Conservation (phyloP, 2,329 filamentous ascomycete species). For the Botryotinia calthae region DNA sequence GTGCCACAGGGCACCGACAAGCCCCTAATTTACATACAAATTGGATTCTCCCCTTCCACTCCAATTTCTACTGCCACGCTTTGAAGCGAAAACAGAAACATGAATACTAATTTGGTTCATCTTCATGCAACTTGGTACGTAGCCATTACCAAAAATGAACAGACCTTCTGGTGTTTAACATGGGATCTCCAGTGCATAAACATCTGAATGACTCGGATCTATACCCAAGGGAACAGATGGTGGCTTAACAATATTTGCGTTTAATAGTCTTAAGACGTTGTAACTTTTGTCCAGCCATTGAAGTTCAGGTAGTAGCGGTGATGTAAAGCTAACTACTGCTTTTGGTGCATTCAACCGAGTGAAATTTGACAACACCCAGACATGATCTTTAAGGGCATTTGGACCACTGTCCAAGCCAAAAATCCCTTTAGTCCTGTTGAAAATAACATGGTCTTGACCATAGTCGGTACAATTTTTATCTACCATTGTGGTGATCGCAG, state of each 20-base stretch:
- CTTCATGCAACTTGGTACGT: neutral
- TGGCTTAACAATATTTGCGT: neutral
- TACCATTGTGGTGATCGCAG: neutral
- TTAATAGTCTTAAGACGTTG: neutral
- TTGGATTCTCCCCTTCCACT: neutral
- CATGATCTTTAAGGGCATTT: neutral
- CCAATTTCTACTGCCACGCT: neutral
- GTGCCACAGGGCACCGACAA: too few relatives aligned
- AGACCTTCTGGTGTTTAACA: neutral
- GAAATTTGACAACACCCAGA: neutral
- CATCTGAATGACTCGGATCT: neutral
- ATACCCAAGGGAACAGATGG: neutral
- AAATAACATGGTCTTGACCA: neutral
- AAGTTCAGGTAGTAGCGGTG: neutral
- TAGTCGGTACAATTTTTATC: neutral
- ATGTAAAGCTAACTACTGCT: neutral
- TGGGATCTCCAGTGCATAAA: neutral
- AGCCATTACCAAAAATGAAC: neutral
- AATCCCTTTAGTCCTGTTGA: neutral
- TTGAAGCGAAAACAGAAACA: neutral
- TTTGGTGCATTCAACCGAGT: neutral
- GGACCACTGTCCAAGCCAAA: neutral
- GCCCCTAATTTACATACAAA: neutral
- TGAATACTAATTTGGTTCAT: neutral
- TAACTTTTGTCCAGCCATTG: neutral